These are phyloP conservation scores for Cryptococcus floricola DNA, from an alignment of 1,284 basidiomycete genomes.

Conservation along the genomic window DNA sequence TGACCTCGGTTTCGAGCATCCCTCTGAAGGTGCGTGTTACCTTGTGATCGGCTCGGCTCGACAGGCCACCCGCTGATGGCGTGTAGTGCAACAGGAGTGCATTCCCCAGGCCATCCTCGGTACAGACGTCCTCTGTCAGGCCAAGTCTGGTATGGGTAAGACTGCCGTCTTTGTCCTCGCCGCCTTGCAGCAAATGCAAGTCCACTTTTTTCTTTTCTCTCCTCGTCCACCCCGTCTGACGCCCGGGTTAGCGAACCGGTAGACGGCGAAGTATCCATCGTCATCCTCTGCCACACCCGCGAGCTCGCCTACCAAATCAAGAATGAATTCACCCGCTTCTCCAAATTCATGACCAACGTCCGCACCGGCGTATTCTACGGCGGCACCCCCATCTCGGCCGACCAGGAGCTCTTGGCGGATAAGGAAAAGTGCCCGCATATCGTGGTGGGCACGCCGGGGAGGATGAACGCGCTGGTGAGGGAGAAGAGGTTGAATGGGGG, in stretches of 20 bases:
- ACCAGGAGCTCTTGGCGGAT: slow-evolving; percentile 89
- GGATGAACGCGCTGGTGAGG: slow-evolving; percentile 84
- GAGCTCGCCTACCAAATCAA: slow-evolving; percentile 99
- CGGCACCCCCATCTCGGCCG: slow-evolving; percentile 90
- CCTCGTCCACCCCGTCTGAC: not conserved
- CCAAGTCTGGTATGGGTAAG: slow-evolving; percentile 99
- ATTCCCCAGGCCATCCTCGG: slow-evolving; percentile 99
- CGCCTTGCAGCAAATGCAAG: slow-evolving; percentile 84
- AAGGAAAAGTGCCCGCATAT: slow-evolving; percentile 98
- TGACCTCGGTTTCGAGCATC: slow-evolving; percentile 99
- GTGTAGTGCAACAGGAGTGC: slow-evolving; percentile 96
- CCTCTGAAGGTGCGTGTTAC: slow-evolving; percentile 79
- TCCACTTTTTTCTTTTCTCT: not conserved
- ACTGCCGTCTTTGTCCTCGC: slow-evolving; percentile 99
- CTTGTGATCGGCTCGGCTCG: no score
- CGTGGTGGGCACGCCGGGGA: slow-evolving; percentile 95
- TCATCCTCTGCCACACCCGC: slow-evolving; percentile 98
- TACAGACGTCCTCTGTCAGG: slow-evolving; percentile 99
- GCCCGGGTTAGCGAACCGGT: slow-evolving; percentile 66
- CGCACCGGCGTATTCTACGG: slow-evolving; percentile 98
- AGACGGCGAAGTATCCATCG: slow-evolving; percentile 94
- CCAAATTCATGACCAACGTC: slow-evolving; percentile 99
- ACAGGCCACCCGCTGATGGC: not conserved
- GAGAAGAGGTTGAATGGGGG: slow-evolving; percentile 90
- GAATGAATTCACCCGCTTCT: slow-evolving; percentile 98